These are phyloP conservation scores for Collybia sordida DNA, from an alignment of 768 basidiomycete genomes.

Conservation along the genomic window DNA sequence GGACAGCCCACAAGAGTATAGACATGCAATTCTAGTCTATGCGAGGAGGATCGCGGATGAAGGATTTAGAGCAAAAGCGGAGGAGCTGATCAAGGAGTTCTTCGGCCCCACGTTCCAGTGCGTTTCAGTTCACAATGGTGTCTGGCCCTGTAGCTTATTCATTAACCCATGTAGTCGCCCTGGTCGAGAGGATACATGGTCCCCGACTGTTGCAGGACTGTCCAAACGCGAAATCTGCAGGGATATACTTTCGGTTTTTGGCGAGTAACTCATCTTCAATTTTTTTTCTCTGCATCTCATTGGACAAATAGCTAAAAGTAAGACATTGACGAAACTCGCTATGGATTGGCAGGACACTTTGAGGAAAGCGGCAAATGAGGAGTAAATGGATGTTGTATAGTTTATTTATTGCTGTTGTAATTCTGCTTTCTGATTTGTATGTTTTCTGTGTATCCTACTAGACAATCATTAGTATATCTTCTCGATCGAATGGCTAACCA, in stretches of 20 bases:
- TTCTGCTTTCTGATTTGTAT: neutral
- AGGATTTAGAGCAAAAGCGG: constrained; percentile 83
- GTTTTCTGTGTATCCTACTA: neutral
- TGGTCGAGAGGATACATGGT: constrained; percentile 64
- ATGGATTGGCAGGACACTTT: constrained; percentile 82
- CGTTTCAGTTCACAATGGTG: constrained; percentile 26
- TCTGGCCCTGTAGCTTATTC: neutral
- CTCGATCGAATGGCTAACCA: too few species aligned
- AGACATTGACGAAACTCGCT: constrained; percentile 72
- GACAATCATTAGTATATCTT: neutral
- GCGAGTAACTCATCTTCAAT: constrained; percentile 40
- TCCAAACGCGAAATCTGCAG: constrained; percentile 80
- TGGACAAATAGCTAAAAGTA: constrained; percentile 58
- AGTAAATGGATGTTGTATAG: constrained; percentile 20
- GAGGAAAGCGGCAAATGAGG: constrained; percentile 60
- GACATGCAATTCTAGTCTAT: constrained; percentile 70
- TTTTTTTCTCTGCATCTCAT: neutral
- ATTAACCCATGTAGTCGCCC: constrained; percentile 58
- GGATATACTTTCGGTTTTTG: constrained; percentile 78
- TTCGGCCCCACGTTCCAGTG: constrained; percentile 91
- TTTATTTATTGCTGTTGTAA: neutral
- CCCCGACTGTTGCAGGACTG: constrained; percentile 66
- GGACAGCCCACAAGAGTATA: constrained; percentile 86
- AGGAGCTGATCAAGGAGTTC: constrained; percentile 89
- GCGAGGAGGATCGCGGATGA: constrained; percentile 88